Percentiles rank a stretch among this genome's conserved stretches.
Conservation (phyloP, 2,329 filamentous ascomycete genomes). For the Fusarium sp. region DNA sequence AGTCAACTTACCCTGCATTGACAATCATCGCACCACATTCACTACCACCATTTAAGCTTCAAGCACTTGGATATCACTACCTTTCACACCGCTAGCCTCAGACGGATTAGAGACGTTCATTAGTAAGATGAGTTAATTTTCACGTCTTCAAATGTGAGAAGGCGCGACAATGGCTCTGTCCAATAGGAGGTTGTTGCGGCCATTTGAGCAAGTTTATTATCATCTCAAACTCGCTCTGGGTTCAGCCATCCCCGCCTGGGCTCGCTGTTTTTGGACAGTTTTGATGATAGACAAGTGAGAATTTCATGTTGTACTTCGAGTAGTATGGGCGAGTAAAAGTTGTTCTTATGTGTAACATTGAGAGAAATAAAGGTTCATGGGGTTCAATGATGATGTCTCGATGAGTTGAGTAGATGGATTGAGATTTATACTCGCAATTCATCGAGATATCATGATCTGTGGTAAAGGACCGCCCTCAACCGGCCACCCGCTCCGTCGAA, state of each 20-base stretch:
- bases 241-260: slow-evolving; percentile 32
- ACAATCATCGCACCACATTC: neutral
- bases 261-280: neutral
- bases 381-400: neutral
- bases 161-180: neutral
- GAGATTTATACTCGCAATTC: neutral
- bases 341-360: neutral
- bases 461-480: neutral
- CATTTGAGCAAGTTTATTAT: slow-evolving; percentile 61
- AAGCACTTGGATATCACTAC: neutral
- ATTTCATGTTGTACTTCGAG: neutral
- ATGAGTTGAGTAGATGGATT: neutral
- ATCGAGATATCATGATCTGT: neutral
- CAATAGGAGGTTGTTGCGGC: slow-evolving; percentile 50
- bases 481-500: slow-evolving; percentile 30
- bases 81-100: neutral
- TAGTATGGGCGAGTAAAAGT: neutral
- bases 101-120: neutral
- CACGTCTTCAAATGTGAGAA: slow-evolving; percentile 1
- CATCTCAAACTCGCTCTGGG: slow-evolving; percentile 35
- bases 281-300: slow-evolving; percentile 9
- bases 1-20: slow-evolving; percentile 24
- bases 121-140: neutral
- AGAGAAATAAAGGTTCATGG: neutral
- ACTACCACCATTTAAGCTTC: neutral